Base-by-base conservation (phyloP, 2,329 filamentous ascomycete genomes). In the Paradendryphiella salina region DNA sequence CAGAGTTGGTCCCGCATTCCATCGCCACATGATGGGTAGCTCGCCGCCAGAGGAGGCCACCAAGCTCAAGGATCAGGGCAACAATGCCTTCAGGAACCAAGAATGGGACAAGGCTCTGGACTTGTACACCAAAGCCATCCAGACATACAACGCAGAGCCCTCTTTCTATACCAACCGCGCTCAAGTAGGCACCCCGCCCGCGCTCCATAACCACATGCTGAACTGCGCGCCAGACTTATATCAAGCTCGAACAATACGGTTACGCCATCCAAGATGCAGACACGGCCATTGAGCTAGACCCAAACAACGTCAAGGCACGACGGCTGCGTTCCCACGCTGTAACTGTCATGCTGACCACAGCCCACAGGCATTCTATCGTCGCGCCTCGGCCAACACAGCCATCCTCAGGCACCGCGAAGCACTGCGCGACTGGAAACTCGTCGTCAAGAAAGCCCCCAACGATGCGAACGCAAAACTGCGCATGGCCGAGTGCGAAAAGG, bases 131-230 rank as follows among this genome's bases (percentile, higher is more conserved):
- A 83, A 95, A 75, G 93, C 93, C 20, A 97, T 99, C 70, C 86
- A 88, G 54, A 77, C 89, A 62, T 86, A 96, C 75, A 84, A 87
- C 69, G 81, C 88, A 63, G 88, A 97, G 68, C 89, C 92, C 5
- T 88, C 92, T 0, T 97, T 92, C 77, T 97, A 85, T 77, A 91
- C 90, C 65, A 99, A 99, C 77, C 83, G 94, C 72, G 94, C 94
- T 15, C 93, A 96, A 83, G 93, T 96, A 74, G 57, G 82, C 76
- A 47, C 54, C 42, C 76, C 50, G 56, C 43, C 40, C 35, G 28
- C 44, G 36, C 17, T 14, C 40, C 41, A 46, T 50, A 21, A 61
- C 61, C 56, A 43, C 32, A 7, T 49, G 43, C 63, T 71, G 21
- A 71, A 53, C 35, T 17, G 14, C 9, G 23, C 44, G 43, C n/a